Evolutionary conservation across 2,329 filamentous ascomycete genomes (phyloP), one percentile per base, ranked within the genome.

Genomic region (Colletotrichum neosansevieriae): DNA sequence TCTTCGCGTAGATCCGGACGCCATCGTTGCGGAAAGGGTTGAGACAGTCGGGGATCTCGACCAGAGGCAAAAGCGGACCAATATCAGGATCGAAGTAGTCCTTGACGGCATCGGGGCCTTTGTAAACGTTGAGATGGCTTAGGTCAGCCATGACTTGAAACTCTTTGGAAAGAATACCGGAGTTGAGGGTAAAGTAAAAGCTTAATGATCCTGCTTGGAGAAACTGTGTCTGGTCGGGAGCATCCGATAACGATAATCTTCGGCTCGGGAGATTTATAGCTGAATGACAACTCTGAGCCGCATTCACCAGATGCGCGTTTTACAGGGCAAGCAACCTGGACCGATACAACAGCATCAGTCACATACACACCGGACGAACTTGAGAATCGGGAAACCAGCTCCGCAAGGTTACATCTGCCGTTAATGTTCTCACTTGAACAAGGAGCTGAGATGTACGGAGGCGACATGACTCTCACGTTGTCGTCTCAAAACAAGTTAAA

Each of bases 1-100:
- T 87, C 77, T 91, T 90, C 42, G 88, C 88, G 70, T 89, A 90
- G 59, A 91, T 88, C 11, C 86, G 83, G 4, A 91, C 85, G 4
- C 86, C 86, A 83, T 90, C 83, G 29, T 82, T 70, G 19, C 83
- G 80, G 70, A 84, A 87, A 2, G 88, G 87, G 67, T 91, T 91
- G 38, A 91, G 78, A 11, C 76, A 77, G 15, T 81, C 79, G 0
- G 88, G 88, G 3, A 91, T 77, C 76, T 91, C 89, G 5, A 91
- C 86, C 2, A 91, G 80, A 1, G 89, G 89, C 9, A 90, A 73
- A 0, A 86, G 87, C 2, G 88, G 88, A 24, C 83, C 80, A 1
- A 76, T 79, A 61, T 90, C 86, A 0, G 88, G 88, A 70, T 90
- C 79, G 71, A 88, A 89, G 75, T 89, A 91, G 19, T 88, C 77